phyloP scores from a whole-genome alignment of 441 rosid species.

The Arabidopsis lyrata region DNA sequence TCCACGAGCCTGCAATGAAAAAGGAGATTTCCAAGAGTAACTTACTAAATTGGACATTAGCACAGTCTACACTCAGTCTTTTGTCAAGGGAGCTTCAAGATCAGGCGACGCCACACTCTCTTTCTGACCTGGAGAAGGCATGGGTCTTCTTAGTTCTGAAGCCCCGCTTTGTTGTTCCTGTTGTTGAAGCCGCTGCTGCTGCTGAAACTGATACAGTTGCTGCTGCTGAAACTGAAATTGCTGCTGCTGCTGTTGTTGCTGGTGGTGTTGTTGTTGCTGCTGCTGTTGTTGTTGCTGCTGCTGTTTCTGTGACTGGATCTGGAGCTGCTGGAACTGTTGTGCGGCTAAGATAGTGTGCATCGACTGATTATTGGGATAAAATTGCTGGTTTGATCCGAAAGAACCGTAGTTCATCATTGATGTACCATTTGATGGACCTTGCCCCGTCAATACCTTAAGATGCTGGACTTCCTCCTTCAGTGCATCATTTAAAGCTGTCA shows the following conservation, averaged over 20 bases:
- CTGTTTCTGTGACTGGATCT: slow-evolving; percentile 93
- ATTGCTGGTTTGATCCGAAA: slow-evolving; percentile 80
- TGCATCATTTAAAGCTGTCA: slow-evolving; percentile 83
- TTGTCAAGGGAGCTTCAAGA: slow-evolving; percentile 30
- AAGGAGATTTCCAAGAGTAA: slow-evolving; percentile 27
- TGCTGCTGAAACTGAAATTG: slow-evolving; percentile 58
- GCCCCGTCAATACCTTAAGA: slow-evolving; percentile 84
- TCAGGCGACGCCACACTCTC: slow-evolving; percentile 46
- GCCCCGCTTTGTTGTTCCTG: slow-evolving; percentile 66
- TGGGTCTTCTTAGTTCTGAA: slow-evolving; percentile 62
- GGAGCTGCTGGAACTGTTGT: slow-evolving; percentile 97
- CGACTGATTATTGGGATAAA: slow-evolving; percentile 77
- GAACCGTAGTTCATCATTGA: slow-evolving; percentile 75
- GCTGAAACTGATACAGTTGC: slow-evolving; percentile 44
- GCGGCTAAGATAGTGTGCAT: slow-evolving; percentile 82
- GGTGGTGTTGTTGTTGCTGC: slow-evolving; percentile 49
- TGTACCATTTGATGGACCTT: slow-evolving; percentile 76
- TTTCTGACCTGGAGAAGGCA: slow-evolving; percentile 62
- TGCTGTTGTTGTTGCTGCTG: slow-evolving; percentile 60
- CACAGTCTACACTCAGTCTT: slow-evolving; percentile 34
- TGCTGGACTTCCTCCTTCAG: slow-evolving; percentile 96
- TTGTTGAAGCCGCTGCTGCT: slow-evolving; percentile 55
- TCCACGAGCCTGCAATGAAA: slow-evolving; percentile 10
- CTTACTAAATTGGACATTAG: slow-evolving; percentile 27
- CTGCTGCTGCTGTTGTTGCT: slow-evolving; percentile 55